Base-by-base conservation (phyloP, 805 yeast species). In the Ascoidea tarda region DNA sequence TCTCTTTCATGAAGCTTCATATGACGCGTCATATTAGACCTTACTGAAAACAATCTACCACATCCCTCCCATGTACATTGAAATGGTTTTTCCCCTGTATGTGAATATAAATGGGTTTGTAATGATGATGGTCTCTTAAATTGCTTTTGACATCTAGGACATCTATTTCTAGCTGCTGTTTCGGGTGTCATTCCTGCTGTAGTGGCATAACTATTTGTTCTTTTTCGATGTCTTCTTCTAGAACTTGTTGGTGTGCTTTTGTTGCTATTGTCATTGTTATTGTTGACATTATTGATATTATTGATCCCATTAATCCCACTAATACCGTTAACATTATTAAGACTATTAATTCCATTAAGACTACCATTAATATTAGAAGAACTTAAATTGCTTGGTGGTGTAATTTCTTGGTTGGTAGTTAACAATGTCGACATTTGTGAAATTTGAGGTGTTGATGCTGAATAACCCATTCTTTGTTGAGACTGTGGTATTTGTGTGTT, bases 101-200 rank as follows among this genome's bases (percentile, higher is more conserved):
- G 96, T 5, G 86, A 83, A 58, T 87, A 77, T 58, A 76, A 71
- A 65, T 88, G 96, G 4, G 90, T 87, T 57, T 81, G 83, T 52
- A 87, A 69, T 1, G 93, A 87, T 8, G 89, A 82, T 6, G 95
- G 90, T 61, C 95, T 76, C 59, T 86, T 82, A 69, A 88, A 88
- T 52, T 78, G 80, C 63, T 87, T 87, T 49, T 78, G 74, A 64
- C 96, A 87, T 16, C 81, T 74, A 14, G 63, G 67, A 54, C 75
- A 71, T 51, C 77, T 66, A 59, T 77, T 77, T 49, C 73, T 59
- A 47, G 66, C 67, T 0, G 75, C 75, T 1, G 76, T 72, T 57
- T 69, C 73, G 4, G 72, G 71, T 0, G 73, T 64, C 76, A 70
- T 72, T 2, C 69, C 68, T 14, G 59, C 54, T 32, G 62, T 57